phyloP scores from a whole-genome alignment of 768 basidiomycete genomes.

The Xerocomellus dryophilus region DNA sequence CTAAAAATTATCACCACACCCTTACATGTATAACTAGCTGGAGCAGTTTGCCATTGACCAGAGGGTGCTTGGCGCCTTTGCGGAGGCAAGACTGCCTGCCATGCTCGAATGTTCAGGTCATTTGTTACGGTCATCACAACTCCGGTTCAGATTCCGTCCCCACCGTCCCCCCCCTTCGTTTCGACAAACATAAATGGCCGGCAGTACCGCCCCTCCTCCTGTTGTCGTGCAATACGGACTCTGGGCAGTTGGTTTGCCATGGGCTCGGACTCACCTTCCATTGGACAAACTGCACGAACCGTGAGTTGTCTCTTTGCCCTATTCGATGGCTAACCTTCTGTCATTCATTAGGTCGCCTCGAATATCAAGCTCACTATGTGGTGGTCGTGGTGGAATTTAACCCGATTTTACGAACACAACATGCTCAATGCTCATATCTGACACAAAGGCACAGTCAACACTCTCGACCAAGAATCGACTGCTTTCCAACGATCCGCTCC shows the following conservation, averaged over 20 bases:
- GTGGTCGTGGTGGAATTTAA: neutral
- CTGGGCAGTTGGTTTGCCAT: neutral
- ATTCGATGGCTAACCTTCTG: neutral
- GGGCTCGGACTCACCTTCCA: neutral
- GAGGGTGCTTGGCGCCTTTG: neutral
- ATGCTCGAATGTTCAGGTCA: neutral
- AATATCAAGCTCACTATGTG: neutral
- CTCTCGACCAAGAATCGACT: too few species aligned
- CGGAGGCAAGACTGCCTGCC: neutral
- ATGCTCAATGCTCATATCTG: neutral
- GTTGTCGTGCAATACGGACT: neutral
- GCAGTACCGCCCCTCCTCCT: neutral
- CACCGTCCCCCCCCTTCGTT: neutral
- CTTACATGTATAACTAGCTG: neutral
- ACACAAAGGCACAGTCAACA: neutral
- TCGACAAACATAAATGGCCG: neutral
- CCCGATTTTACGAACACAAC: neutral
- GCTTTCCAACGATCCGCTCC: too few species aligned
- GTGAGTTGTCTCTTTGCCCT: neutral
- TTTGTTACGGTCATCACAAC: neutral
- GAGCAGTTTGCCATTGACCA: neutral
- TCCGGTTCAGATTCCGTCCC: neutral
- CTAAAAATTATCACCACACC: neutral
- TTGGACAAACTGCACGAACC: too few species aligned
- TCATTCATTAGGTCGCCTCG: neutral